phyloP scores from a whole-genome alignment of 345 rosid species.

The Eucalyptus coolabah region DNA sequence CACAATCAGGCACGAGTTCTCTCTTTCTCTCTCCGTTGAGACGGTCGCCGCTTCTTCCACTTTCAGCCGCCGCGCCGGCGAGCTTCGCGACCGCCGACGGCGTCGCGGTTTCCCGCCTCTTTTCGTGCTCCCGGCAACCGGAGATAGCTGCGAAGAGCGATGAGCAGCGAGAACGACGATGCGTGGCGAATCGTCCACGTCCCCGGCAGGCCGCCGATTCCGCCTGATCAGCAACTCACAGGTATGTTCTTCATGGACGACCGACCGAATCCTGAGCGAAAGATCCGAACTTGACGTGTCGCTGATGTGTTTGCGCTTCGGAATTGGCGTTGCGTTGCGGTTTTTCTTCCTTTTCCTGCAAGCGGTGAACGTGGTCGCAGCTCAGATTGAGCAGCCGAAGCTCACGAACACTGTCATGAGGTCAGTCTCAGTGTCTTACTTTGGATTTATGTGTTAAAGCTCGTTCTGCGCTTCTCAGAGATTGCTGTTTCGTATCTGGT shows the following conservation, averaged over 20 bases:
- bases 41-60: not conserved
- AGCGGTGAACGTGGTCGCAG: constrained; percentile 23
- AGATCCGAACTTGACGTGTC: not conserved
- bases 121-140: not conserved
- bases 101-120: not conserved
- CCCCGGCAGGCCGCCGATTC: constrained; percentile 37
- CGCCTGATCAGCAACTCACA: too few relatives aligned
- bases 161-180: not conserved
- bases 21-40: not conserved
- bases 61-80: not conserved
- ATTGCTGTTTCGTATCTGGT: not conserved
- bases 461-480: not conserved
- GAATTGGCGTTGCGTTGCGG: too few relatives aligned
- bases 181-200: constrained; percentile 30
- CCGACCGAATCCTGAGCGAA: not conserved
- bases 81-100: not conserved
- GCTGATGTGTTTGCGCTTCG: not conserved
- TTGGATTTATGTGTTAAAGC: not conserved
- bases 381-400: constrained; percentile 40
- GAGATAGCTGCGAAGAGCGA: not conserved
- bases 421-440: constrained; percentile 2
- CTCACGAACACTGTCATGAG: constrained; percentile 50
- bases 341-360: not conserved
- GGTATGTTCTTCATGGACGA: not conserved
- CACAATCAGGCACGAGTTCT: not conserved